Evolutionary conservation across 139 green algal genomes (phyloP).

Genomic region (Volvox reticuliferus): DNA sequence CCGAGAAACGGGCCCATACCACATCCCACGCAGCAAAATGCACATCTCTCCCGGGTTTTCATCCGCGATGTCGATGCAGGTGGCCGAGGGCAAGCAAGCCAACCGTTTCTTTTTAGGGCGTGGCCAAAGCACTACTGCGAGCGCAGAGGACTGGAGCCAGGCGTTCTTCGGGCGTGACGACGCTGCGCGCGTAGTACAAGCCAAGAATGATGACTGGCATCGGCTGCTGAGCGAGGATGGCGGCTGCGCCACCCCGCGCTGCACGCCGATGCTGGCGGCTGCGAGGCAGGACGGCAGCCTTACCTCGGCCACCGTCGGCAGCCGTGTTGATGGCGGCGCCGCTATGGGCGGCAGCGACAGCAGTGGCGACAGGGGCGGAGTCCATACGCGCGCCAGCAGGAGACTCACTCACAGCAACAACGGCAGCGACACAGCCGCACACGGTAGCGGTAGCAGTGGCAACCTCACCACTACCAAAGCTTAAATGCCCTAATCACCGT

Average conservation of each 20-base stretch:
- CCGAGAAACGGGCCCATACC: too few species aligned
- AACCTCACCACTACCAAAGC: too few species aligned
- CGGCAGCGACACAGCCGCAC: too few species aligned
- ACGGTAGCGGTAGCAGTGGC: too few species aligned
- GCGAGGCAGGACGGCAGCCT: neutral
- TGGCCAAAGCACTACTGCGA: neutral
- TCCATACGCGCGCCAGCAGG: neutral
- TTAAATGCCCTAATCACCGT: too few species aligned
- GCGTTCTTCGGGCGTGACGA: neutral
- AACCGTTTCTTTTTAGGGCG: neutral
- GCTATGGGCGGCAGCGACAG: neutral
- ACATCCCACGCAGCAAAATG: too few species aligned
- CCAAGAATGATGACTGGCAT: constrained; percentile 23
- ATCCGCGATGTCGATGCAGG: neutral
- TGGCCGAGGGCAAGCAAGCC: constrained; percentile 22
- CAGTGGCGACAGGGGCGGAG: neutral
- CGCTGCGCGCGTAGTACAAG: neutral
- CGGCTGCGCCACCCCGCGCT: constrained; percentile 5
- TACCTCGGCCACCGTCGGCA: neutral
- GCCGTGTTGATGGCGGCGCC: neutral
- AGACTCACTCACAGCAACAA: too few species aligned
- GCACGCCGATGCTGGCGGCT: neutral
- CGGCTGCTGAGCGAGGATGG: constrained; percentile 6
- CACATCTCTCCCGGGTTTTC: neutral
- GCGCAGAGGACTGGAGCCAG: neutral